phyloP scores from a whole-genome alignment of 2,329 filamentous ascomycete genomes.

The Hypoxylon sp. region DNA sequence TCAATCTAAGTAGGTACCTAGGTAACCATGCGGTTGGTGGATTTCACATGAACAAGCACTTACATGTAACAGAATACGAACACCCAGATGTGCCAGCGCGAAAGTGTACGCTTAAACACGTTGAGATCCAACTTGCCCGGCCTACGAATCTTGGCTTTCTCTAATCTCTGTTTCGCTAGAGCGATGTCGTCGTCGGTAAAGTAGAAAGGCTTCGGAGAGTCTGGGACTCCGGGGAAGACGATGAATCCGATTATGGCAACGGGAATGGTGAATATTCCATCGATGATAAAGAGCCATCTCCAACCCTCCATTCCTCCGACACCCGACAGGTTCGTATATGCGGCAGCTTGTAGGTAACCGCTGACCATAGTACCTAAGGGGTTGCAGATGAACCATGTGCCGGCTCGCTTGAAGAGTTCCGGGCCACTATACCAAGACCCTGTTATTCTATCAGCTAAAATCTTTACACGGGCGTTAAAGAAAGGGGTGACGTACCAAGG shows the following conservation, averaged over 20 bases:
- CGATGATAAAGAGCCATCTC: slow-evolving; percentile 63
- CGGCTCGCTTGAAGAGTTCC: slow-evolving; percentile 46
- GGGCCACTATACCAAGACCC: slow-evolving; percentile 43
- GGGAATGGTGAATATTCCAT: slow-evolving; percentile 63
- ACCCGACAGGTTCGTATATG: slow-evolving; percentile 38
- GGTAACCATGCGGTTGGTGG: not conserved
- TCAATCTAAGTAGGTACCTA: too few species aligned
- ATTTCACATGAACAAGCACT: slow-evolving; percentile 33
- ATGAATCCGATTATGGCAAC: slow-evolving; percentile 60
- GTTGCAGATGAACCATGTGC: slow-evolving; percentile 44
- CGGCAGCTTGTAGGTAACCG: slow-evolving; percentile 44
- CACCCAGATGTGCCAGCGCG: slow-evolving; percentile 61
- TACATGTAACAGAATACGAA: slow-evolving; percentile 59
- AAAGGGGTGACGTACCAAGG: slow-evolving; percentile 32
- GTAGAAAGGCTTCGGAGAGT: slow-evolving; percentile 50
- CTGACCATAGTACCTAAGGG: slow-evolving; percentile 45
- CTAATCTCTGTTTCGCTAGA: slow-evolving; percentile 49
- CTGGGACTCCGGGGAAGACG: slow-evolving; percentile 54
- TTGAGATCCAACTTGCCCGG: slow-evolving; percentile 53
- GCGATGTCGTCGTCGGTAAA: slow-evolving; percentile 48
- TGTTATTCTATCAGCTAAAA: slow-evolving; percentile 5
- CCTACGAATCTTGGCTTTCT: slow-evolving; percentile 44
- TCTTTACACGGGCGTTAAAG: not conserved
- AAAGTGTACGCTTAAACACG: slow-evolving; percentile 55
- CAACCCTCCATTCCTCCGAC: slow-evolving; percentile 36